Evolutionary conservation across 441 rosid species (phyloP), one percentile per base, ranked within the genome.

Genomic region (Arabidopsis hybrid): DNA sequence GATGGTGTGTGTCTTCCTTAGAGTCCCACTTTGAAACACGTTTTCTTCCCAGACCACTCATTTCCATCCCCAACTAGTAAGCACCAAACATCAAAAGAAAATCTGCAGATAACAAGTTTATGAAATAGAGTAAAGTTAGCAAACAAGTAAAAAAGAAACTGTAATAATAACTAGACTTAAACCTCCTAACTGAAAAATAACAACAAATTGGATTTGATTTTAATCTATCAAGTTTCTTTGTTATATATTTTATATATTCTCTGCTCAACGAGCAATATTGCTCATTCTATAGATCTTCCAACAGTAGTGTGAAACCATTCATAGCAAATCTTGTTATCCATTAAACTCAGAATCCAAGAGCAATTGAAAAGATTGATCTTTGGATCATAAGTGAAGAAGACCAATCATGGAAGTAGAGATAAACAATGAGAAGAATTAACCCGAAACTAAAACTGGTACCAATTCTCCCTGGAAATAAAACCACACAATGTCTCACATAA

Each of bases 11-110:
- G 39, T 84, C 71, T 40, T 71, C 95, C 74, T 83, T 85, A 75
- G 80, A 73, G 85, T 93, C 97, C 94, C 96, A 88, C 71, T 91
- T 91, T 42, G 99, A 93, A 82, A 57, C 65, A 55, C 82, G 88
- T 75, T 85, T 88, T 74, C 89, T 82, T 71, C 84, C 82, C 56
- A 82, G 78, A 47, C 90, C 88, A 57, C 94, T 89, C 97, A 91
- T 95, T 72, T 46, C 74, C 76, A 49, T 5, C 72, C 72, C 60
- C 34, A 21, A 34, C 71, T 39, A 64, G 39, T 55, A 57, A 57
- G 35, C 42, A 65, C 21, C 46, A 31, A 31, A 31, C 6, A 38
- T 31, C 45, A 52, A 64, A 32, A 36, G 5, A 46, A 16, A 42
- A 71, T 60, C 72, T 76, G 76, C 62, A 65, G 61, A 40, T 31